Evolutionary conservation across 2,329 filamentous ascomycete genomes (phyloP).

Genomic region (Fusarium xyrophilum): DNA sequence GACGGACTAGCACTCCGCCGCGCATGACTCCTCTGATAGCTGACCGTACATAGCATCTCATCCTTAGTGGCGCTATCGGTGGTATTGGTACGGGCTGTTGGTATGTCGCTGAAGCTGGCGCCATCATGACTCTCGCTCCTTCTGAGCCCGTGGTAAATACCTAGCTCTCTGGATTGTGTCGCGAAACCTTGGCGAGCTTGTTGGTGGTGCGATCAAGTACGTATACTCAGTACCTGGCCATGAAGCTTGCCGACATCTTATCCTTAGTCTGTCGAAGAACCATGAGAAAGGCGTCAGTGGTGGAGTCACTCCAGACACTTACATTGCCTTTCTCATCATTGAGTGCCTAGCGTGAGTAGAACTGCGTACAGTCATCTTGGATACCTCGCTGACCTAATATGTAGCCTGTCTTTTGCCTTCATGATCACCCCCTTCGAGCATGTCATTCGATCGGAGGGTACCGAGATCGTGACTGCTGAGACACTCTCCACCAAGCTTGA

Average conservation of each 20-base stretch:
- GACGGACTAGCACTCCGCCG: background rate
- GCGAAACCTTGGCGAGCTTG: slow-evolving; percentile 2
- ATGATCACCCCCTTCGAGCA: slow-evolving; percentile 12
- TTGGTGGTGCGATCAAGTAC: slow-evolving; percentile 12
- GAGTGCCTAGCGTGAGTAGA: slow-evolving; percentile 2
- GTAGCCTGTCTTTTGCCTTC: background rate
- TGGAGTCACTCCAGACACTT: slow-evolving; percentile 5
- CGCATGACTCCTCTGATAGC: fast-evolving
- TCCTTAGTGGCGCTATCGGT: background rate
- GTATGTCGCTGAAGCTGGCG: slow-evolving; percentile 58
- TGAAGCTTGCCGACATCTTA: fast-evolving
- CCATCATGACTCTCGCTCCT: slow-evolving; percentile 57
- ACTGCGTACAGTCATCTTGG: fast-evolving
- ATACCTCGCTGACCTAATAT: fast-evolving
- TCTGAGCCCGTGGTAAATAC: slow-evolving; percentile 55
- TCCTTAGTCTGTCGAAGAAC: background rate
- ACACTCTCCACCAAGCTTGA: slow-evolving; percentile 8
- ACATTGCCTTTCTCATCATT: slow-evolving; percentile 12
- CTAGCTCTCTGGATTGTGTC: slow-evolving; percentile 33
- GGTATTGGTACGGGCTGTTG: slow-evolving; percentile 52
- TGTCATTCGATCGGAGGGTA: slow-evolving; percentile 13
- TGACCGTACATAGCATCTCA: background rate
- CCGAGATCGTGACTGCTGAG: slow-evolving; percentile 2
- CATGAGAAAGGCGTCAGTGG: slow-evolving; percentile 5
- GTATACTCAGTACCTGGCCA: fast-evolving